Evolutionary conservation across 148 eudicot species (phyloP).

Genomic region (Euryodendron excelsum): DNA sequence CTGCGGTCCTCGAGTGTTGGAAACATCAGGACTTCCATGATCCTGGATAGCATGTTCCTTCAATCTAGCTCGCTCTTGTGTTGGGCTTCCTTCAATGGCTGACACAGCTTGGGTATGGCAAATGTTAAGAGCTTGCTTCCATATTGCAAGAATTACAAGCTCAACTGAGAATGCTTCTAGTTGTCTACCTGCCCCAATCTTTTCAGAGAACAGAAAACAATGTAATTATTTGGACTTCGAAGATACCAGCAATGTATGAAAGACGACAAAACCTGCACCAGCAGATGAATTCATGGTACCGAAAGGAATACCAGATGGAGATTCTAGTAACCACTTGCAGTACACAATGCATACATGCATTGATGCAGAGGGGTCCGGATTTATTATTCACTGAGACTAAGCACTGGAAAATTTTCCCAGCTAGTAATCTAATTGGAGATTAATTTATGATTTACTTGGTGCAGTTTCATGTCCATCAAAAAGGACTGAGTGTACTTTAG

Average conservation of each 20-base stretch:
- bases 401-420: not conserved
- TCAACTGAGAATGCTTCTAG: constrained; percentile 85
- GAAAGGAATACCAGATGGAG: not conserved
- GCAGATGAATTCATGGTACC: not conserved
- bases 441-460: not conserved
- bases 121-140: constrained; percentile 82
- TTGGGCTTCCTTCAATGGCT: constrained; percentile 60
- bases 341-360: not conserved
- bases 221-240: not conserved
- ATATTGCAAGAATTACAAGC: constrained; percentile 77
- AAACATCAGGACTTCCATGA: constrained; percentile 36
- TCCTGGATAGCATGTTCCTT: constrained; percentile 31
- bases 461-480: not conserved
- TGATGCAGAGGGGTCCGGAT: not conserved
- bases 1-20: constrained; percentile 35
- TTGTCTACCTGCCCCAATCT: constrained; percentile 54
- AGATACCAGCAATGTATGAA: not conserved
- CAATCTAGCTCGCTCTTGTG: constrained; percentile 35
- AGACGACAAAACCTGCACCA: not conserved
- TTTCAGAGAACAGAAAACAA: constrained; percentile 16
- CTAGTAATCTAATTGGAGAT: not conserved
- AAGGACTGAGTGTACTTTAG: no score
- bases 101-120: constrained; percentile 73
- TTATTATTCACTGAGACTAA: not conserved
- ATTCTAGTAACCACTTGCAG: not conserved